phyloP scores from a whole-genome alignment of 2,329 filamentous ascomycete genomes.

The Colletotrichum filicis region DNA sequence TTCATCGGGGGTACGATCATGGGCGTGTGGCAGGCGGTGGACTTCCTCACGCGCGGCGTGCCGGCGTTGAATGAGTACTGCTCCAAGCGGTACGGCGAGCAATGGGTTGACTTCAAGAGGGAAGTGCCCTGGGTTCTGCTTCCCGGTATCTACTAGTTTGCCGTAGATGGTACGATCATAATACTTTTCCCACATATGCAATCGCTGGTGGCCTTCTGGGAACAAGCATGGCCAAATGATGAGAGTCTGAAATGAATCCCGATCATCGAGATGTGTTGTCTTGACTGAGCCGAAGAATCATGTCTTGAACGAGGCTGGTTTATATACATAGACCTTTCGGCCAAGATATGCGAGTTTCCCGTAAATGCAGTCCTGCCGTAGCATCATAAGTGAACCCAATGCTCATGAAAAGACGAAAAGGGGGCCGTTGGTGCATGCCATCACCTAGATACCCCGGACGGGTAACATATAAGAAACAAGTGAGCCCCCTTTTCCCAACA shows the following conservation, averaged over 20 bases:
- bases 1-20: conserved; percentile 47
- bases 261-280: not conserved
- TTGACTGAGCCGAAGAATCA: not conserved
- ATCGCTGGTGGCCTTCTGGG: not conserved
- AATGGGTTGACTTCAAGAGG: conserved; percentile 51
- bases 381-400: not conserved
- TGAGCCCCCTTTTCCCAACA: no score
- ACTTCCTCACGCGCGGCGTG: conserved; percentile 45
- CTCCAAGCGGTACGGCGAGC: conserved; percentile 47
- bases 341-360: conserved; percentile 26
- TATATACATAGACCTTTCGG: not conserved
- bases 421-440: no score
- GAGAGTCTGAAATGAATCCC: not conserved
- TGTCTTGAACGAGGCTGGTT: not conserved
- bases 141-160: conserved; percentile 48
- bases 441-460: no score
- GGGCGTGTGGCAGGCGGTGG: conserved; percentile 42
- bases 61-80: conserved; percentile 51
- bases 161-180: not conserved
- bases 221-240: not conserved
- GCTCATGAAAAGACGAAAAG: conserved; percentile 7
- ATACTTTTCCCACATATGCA: not conserved
- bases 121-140: conserved; percentile 50
- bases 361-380: conserved; percentile 3
- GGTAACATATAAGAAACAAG: no score